A percentile compares a stretch with the other conserved stretches of the same genome.
These are phyloP conservation scores for Punica granatum DNA, from an alignment of 345 rosid genomes.

Conservation along the genomic window DNA sequence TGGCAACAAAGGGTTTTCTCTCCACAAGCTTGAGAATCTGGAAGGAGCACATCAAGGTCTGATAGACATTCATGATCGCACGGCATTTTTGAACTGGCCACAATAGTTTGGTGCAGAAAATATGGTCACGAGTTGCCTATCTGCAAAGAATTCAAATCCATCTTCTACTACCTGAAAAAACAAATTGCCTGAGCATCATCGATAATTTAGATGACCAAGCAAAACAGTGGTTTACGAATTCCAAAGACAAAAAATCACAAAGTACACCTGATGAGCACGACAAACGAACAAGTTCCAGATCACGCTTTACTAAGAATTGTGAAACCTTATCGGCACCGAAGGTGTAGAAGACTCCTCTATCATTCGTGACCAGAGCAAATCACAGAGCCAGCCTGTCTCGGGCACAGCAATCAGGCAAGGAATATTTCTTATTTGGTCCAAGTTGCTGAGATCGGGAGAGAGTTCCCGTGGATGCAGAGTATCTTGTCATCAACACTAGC, in stretches of 20 bases:
- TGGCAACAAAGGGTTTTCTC: no score
- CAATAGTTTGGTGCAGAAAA: constrained; percentile 94
- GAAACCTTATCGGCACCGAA: constrained; percentile 80
- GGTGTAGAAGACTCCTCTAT: no score
- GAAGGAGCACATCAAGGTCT: constrained; percentile 83
- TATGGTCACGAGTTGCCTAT: constrained; percentile 83
- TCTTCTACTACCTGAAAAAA: constrained; percentile 54
- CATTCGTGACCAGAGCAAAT: constrained; percentile 84
- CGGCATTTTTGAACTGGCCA: constrained; percentile 93
- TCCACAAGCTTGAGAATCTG: constrained; percentile 90
- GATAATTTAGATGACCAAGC: no score
- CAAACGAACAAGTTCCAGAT: constrained; percentile 91
- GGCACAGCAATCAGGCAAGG: constrained; percentile 71
- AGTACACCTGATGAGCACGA: constrained; percentile 86
- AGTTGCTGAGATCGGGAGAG: constrained; percentile 31
- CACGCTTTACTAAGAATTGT: constrained; percentile 67
- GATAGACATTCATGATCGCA: constrained; percentile 89
- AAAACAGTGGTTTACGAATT: no score
- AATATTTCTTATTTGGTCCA: constrained; percentile 72
- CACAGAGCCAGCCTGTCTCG: constrained; percentile 80
- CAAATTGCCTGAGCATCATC: no score
- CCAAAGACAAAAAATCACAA: no score
- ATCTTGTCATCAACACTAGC: constrained; percentile 89
- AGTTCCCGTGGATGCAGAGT: constrained; percentile 63
- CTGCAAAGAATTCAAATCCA: constrained; percentile 86